Evolutionary conservation across 108 stramenopile species (phyloP), one percentile per base, ranked within the genome.

Genomic region (Pseudonitzschia multistriata): DNA sequence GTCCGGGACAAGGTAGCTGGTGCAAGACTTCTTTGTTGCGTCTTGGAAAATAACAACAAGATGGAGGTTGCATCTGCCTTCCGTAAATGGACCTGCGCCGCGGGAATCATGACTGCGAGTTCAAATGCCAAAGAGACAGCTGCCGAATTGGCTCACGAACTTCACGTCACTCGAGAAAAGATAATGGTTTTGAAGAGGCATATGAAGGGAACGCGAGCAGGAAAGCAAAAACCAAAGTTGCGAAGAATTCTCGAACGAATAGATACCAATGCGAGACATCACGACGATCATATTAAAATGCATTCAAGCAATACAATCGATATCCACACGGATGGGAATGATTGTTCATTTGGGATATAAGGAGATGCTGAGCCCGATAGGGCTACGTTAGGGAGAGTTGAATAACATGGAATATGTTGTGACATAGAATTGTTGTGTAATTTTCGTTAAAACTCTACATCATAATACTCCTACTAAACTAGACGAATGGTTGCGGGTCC

Each of bases 401-500:
- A 17, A 19, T 19, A 17, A 48, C 14, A 48, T 48, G 47, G 14
- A 48, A 19, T 17, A 2, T 48, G 17, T 48, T 48, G 47, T 48
- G 17, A 17, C 19, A 17, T 25, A 25, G n/a, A 53, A 53, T 53
- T 53, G 52, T 57, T 14, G 25, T 29, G 10, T 57, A 19, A 53
- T 53, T 53, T 53, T 53, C 19, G 19, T 48, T 48, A 19, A 17
- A 48, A 48, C 47, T 17, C 19, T 17, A 17, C 47, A 14, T 48
- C 47, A 17, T n/a, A n/a, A n/a, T n/a, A n/a, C n/a, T n/a, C n/a
- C n/a, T 7, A 22, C 31, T 74, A 66, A 2, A 33, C 53, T 3
- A 77, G 49, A 28, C 77, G 71, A 29, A 91, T 79, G n/a, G 86
- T 91, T 3, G 85, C 90, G 19, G 90, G 90, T 31, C 90, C 90